Conservation (phyloP, 805 yeast species). For the Ogataea paradorogensis region DNA sequence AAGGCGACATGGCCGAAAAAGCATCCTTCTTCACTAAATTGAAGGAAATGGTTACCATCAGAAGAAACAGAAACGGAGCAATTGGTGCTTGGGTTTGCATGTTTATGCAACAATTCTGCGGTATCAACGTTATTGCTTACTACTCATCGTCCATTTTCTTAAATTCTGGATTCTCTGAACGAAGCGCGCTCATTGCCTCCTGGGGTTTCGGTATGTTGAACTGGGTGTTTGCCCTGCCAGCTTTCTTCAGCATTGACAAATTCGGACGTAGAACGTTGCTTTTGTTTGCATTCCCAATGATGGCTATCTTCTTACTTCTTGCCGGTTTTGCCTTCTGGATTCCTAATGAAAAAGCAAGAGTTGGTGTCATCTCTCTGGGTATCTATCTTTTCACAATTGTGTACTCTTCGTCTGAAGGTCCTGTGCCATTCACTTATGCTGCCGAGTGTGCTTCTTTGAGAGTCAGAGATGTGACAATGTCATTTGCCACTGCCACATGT, state of each 20-base stretch:
- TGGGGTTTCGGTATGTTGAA: constrained; percentile 66
- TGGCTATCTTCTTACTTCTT: constrained; percentile 55
- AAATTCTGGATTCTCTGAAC: constrained; percentile 60
- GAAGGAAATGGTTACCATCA: constrained; percentile 59
- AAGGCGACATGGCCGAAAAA: constrained; percentile 33
- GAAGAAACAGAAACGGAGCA: constrained; percentile 84
- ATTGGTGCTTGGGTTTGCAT: constrained; percentile 31
- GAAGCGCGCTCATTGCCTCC: constrained; percentile 69
- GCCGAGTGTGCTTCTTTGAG: constrained; percentile 82
- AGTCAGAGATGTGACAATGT: constrained; percentile 78
- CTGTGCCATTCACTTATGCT: constrained; percentile 84
- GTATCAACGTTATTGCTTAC: constrained; percentile 48
- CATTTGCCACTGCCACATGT: constrained; percentile 70
- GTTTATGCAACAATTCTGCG: constrained; percentile 41
- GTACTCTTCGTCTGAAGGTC: constrained; percentile 85
- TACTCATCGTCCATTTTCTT: constrained; percentile 76
- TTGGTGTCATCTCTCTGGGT: constrained; percentile 69
- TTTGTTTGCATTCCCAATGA: constrained; percentile 58
- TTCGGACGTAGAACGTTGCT: constrained; percentile 52
- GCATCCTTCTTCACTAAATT: constrained; percentile 41
- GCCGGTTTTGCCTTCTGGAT: constrained; percentile 76
- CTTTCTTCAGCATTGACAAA: constrained; percentile 32
- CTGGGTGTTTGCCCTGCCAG: constrained; percentile 39
- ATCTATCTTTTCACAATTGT: constrained; percentile 70
- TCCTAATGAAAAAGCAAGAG: constrained; percentile 48